Evolutionary conservation across 768 basidiomycete species (phyloP), one percentile per base, ranked within the genome.

Genomic region (Symmetrospora coprosmae): DNA sequence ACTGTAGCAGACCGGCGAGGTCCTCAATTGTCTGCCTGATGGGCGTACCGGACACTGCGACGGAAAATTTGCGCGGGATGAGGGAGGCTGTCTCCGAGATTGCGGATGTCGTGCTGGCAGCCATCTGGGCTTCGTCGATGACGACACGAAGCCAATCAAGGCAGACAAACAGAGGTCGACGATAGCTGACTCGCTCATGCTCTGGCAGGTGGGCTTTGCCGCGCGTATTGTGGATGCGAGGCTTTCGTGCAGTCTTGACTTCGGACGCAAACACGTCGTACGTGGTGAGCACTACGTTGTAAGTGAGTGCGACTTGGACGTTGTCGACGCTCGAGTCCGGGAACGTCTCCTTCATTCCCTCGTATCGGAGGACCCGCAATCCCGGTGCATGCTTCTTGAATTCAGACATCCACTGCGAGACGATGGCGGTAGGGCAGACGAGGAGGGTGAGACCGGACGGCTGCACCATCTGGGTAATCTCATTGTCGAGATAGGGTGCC

Each of bases 41-140:
- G 2, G 75, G 75, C 8, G 75, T 76, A 4, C 73, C 72, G 4
- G 72, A 72, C 7, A 76, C 70, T 0, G 74, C 75, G 28, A 72
- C 69, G 13, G 70, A 71, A 62, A 68, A 67, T 28, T 67, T 61
- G 0, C 75, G 69, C 1, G 72, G 72, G 7, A 76, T 72, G 2
- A 72, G 64, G 8, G 71, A 67, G 1, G 74, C 72, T 66, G 72
- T 74, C 34, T 75, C 70, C 37, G 68, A 69, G 31, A 53, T 61
- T 19, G 51, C 38, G 0, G 58, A 60, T 35, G 59, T 58, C 0
- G 67, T 48, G 45, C 63, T 62, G 30, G 60, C 60, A 13, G 67
- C 50, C 64, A 61, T 62, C 40, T 43, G 74, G 0, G 74, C 74
- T 56, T 76, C 75, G 60, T 76, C 75, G 68, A 74, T 73, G 50